Conservation (phyloP, 2,329 filamentous ascomycete species). For the Fusarium illudens region DNA sequence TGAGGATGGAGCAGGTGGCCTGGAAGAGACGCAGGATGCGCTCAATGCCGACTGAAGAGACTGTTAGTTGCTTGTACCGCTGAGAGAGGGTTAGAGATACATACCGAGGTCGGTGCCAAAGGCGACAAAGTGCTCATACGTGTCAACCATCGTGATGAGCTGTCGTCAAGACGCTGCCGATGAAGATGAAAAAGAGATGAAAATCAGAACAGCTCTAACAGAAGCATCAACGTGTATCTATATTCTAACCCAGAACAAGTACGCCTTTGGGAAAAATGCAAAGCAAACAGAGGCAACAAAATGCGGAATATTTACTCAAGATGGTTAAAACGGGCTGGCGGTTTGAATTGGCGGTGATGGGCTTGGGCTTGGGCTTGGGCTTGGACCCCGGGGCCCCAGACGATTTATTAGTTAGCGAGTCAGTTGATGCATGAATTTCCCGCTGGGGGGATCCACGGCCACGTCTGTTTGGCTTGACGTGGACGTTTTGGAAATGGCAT, state of each 20-base stretch:
- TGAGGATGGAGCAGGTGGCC: conserved; percentile 58
- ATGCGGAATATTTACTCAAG: conserved; percentile 17
- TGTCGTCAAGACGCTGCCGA: not conserved
- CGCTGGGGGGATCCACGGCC: conserved; percentile 4
- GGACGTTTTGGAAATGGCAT: not conserved
- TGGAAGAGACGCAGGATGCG: conserved; percentile 68
- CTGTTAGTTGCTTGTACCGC: conserved; percentile 17
- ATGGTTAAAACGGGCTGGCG: conserved; percentile 3
- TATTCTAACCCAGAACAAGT: not conserved
- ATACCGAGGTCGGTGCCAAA: conserved; percentile 59
- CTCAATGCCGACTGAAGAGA: conserved; percentile 64
- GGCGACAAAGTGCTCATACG: conserved; percentile 49
- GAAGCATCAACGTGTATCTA: not conserved
- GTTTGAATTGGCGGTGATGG: conserved; percentile 39
- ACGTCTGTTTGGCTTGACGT: conserved; percentile 6
- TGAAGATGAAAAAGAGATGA: not conserved
- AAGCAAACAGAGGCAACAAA: conserved; percentile 22
- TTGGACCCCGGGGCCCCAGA: conserved; percentile 3
- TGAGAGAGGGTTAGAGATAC: conserved; percentile 26
- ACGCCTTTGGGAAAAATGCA: conserved; percentile 6
- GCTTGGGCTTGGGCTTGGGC: conserved; percentile 2
- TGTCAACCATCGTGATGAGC: conserved; percentile 38
- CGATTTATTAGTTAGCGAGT: conserved; percentile 9
- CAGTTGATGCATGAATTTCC: conserved; percentile 12
- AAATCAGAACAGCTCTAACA: not conserved